These are phyloP conservation scores for Silene uniflora DNA, from an alignment of 148 eudicot genomes.

Conservation along the genomic window DNA sequence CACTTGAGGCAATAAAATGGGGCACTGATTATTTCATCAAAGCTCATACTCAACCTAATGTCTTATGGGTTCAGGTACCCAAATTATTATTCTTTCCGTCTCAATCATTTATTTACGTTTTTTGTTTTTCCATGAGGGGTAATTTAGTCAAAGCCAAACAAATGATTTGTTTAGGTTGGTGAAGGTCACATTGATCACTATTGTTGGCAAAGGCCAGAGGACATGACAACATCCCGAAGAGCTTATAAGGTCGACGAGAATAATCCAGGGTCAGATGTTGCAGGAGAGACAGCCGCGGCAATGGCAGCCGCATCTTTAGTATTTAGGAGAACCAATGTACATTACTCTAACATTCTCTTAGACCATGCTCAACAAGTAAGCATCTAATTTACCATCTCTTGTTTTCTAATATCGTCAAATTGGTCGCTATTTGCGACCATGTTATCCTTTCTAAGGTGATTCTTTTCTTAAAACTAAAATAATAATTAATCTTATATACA, in stretches of 20 bases:
- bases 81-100: too few species aligned
- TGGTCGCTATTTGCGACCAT: too few species aligned
- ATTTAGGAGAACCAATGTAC: conserved; percentile 56
- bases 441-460: too few species aligned
- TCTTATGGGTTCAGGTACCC: conserved; percentile 68
- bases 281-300: conserved; percentile 81
- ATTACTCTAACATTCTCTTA: conserved; percentile 56
- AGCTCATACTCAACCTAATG: conserved; percentile 51
- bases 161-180: conserved; percentile 48
- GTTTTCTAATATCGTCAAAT: background rate
- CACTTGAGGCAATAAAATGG: conserved; percentile 47
- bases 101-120: too few species aligned
- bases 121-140: too few species aligned
- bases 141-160: too few species aligned
- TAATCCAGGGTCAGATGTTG: conserved; percentile 74
- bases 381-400: background rate
- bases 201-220: conserved; percentile 90
- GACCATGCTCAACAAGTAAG: conserved; percentile 73
- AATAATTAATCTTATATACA: too few species aligned
- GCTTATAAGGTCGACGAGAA: conserved; percentile 67
- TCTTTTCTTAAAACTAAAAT: too few species aligned
- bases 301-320: conserved; percentile 78
- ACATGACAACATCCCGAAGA: conserved; percentile 78
- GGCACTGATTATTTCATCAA: conserved; percentile 74
- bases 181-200: conserved; percentile 78